These are phyloP conservation scores for Sclerotinia sclerotiorum DNA, from an alignment of 2,329 filamentous ascomycete species.

Conservation along the genomic window DNA sequence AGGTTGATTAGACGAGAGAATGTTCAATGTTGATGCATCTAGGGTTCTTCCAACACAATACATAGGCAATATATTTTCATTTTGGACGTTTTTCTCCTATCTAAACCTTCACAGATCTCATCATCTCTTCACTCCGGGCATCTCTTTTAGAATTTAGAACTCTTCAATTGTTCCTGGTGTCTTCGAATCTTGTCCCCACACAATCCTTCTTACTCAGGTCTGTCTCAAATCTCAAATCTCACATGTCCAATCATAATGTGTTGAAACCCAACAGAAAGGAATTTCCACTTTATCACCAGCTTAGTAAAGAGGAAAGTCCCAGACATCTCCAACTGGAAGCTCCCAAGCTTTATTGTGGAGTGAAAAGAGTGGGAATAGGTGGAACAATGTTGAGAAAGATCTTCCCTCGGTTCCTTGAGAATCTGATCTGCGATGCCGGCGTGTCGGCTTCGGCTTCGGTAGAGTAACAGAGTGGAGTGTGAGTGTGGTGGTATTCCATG, in stretches of 20 bases:
- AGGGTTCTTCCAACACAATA: background rate
- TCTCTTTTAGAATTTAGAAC: background rate
- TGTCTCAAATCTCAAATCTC: background rate
- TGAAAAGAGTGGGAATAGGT: background rate
- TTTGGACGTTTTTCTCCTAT: background rate
- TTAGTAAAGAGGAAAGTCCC: background rate
- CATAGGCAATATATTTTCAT: background rate
- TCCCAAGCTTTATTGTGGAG: conserved; percentile 9
- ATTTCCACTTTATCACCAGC: background rate
- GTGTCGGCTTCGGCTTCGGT: conserved; percentile 15
- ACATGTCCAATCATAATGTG: background rate
- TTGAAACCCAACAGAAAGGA: conserved; percentile 11
- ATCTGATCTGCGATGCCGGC: conserved; percentile 9
- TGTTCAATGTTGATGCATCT: background rate
- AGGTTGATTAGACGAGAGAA: background rate
- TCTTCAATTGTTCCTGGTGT: background rate
- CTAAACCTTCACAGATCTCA: background rate
- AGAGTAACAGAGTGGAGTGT: background rate
- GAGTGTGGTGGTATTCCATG: background rate
- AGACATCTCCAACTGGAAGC: conserved; percentile 3
- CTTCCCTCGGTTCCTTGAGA: conserved; percentile 6
- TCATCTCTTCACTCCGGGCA: background rate
- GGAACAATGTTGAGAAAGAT: conserved; percentile 15
- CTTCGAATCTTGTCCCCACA: background rate
- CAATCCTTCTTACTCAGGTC: background rate